Percentiles rank a stretch among this genome's conserved stretches.
These are phyloP conservation scores for Stellera chamaejasme DNA, from an alignment of 345 rosid species.

Conservation along the genomic window DNA sequence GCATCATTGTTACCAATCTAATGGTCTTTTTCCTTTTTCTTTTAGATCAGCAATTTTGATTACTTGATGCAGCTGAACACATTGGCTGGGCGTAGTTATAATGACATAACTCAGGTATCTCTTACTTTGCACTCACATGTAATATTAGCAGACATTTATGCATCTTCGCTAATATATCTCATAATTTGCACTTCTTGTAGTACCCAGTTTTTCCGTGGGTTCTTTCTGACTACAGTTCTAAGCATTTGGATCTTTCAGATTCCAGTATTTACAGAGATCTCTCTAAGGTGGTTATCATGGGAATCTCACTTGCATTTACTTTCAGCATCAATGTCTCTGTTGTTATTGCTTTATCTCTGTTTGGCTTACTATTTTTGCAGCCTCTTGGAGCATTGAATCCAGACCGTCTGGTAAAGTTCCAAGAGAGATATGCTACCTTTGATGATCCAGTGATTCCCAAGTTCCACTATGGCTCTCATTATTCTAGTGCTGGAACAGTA, in stretches of 20 bases:
- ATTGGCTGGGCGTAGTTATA: conserved; percentile 97
- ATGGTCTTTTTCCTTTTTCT: conserved; percentile 4
- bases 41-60: conserved; percentile 99
- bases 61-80: conserved; percentile 95
- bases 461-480: conserved; percentile 98
- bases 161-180: background rate
- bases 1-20: background rate
- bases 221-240: conserved; percentile 75
- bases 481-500: conserved; percentile 97
- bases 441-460: conserved; percentile 98
- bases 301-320: conserved; percentile 21
- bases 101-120: conserved; percentile 95
- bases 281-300: conserved; percentile 56
- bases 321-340: conserved; percentile 12
- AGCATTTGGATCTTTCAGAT: conserved; percentile 67
- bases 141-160: conserved; percentile 6
- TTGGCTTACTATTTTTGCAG: conserved; percentile 35
- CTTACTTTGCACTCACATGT: conserved; percentile 2
- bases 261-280: conserved; percentile 92
- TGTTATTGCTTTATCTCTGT: conserved; percentile 11
- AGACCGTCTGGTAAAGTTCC: conserved; percentile 71
- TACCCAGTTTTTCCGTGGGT: conserved; percentile 99
- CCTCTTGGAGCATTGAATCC: conserved; percentile 94
- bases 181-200: conserved; percentile 35
- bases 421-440: conserved; percentile 94